phyloP scores from a whole-genome alignment of 2,329 filamentous ascomycete species.

The Colletotrichum horii region DNA sequence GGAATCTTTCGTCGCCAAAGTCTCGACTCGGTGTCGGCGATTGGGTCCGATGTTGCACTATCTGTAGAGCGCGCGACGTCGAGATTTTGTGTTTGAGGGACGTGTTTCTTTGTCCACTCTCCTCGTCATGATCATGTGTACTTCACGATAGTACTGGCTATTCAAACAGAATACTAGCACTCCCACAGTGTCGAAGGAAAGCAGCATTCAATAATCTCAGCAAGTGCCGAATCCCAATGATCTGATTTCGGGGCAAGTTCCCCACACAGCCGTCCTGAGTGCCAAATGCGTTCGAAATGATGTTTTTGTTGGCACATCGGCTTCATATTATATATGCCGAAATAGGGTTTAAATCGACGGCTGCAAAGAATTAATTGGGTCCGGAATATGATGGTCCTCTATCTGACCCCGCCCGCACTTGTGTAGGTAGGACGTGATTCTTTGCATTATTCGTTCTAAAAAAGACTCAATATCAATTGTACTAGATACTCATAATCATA shows the following conservation, averaged over 20 bases:
- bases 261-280: not conserved
- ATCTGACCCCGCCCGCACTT: not conserved
- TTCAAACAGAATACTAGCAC: not conserved
- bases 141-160: not conserved
- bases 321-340: rapidly evolving
- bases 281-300: not conserved
- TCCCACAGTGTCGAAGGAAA: not conserved
- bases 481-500: too few species aligned
- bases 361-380: not conserved
- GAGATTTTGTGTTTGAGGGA: not conserved
- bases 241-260: not conserved
- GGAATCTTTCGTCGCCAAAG: not conserved
- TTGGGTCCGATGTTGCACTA: not conserved
- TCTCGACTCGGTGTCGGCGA: not conserved
- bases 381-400: not conserved
- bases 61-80: not conserved
- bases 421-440: not conserved
- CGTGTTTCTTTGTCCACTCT: not conserved
- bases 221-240: not conserved
- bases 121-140: not conserved
- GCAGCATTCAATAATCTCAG: not conserved
- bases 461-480: not conserved
- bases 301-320: not conserved
- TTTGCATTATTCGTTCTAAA: not conserved
- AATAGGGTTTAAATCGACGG: not conserved